Conservation (phyloP, 306 rosid species). For the Malus fusca region DNA sequence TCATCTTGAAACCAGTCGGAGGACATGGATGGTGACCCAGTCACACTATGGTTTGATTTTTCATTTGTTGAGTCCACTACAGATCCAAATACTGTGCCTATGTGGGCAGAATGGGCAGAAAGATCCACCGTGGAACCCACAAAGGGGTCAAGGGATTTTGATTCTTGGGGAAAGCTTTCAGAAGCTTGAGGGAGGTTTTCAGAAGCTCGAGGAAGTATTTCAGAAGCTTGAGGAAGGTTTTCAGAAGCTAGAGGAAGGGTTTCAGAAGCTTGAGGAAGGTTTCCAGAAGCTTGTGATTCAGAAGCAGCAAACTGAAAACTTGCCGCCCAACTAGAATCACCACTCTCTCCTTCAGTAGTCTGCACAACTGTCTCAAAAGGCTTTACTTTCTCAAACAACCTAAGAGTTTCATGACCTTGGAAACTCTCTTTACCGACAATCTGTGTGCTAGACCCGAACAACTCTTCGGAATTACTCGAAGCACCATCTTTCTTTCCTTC, state of each 20-base stretch:
- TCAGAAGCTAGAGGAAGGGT: slow-evolving; percentile 18
- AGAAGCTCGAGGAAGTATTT: slow-evolving; percentile 14
- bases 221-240: slow-evolving; percentile 9
- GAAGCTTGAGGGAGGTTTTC: slow-evolving; percentile 13
- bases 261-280: slow-evolving; percentile 21
- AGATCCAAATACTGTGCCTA: slow-evolving; percentile 37
- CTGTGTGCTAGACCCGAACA: slow-evolving; percentile 9
- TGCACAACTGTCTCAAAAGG: slow-evolving; percentile 20
- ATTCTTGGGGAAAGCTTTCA: slow-evolving; percentile 22
- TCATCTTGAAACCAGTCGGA: slow-evolving; percentile 59
- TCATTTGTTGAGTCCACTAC: slow-evolving; percentile 27
- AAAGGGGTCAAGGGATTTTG: slow-evolving; percentile 35
- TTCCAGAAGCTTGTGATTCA: neutral
- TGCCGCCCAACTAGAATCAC: slow-evolving; percentile 64
- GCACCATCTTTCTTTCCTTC: slow-evolving; percentile 28
- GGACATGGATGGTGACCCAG: slow-evolving; percentile 32
- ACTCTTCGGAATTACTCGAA: slow-evolving; percentile 25
- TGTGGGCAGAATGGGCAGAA: neutral
- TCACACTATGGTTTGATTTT: slow-evolving; percentile 23
- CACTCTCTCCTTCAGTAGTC: slow-evolving; percentile 34
- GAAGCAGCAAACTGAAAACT: slow-evolving; percentile 41
- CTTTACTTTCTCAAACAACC: slow-evolving; percentile 53
- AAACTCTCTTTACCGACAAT: slow-evolving; percentile 17
- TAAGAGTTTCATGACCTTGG: slow-evolving; percentile 36
- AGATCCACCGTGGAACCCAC: slow-evolving; percentile 38